Evolutionary conservation across 192 early-diverging fungal genomes (phyloP).

Genomic region (Coemansia sp.): DNA sequence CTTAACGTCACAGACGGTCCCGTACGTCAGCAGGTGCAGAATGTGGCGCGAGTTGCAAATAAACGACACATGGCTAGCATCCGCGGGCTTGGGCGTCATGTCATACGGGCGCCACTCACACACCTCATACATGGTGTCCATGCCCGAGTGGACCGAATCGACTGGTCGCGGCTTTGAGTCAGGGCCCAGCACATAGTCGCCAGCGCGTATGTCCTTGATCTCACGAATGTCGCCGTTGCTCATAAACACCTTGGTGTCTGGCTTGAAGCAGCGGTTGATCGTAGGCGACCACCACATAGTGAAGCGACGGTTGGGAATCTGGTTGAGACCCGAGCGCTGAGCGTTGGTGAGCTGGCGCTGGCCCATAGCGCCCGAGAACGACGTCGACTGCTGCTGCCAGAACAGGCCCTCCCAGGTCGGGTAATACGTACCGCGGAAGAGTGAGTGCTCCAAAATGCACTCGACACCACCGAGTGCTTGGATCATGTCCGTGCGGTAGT

Average conservation of each 20-base stretch:
- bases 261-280: slow-evolving; percentile 73
- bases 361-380: slow-evolving; percentile 84
- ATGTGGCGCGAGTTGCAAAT: slow-evolving; percentile 31
- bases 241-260: slow-evolving; percentile 61
- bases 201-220: slow-evolving; percentile 14
- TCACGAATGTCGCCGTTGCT: slow-evolving; percentile 27
- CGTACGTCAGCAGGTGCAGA: slow-evolving; percentile 20
- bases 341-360: slow-evolving; percentile 99
- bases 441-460: slow-evolving; percentile 96
- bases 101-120: slow-evolving; percentile 2
- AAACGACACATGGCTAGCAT: background rate
- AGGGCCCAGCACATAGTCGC: slow-evolving; percentile 29
- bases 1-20: background rate
- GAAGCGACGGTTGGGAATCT: slow-evolving; percentile 99
- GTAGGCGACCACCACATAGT: slow-evolving; percentile 99
- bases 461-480: slow-evolving; percentile 98
- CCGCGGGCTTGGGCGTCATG: background rate
- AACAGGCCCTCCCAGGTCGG: slow-evolving; percentile 98
- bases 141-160: slow-evolving; percentile 16
- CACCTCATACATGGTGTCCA: slow-evolving; percentile 25
- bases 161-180: slow-evolving; percentile 29
- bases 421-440: slow-evolving; percentile 98
- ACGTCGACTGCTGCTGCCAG: slow-evolving; percentile 81
- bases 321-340: slow-evolving; percentile 95
- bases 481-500: slow-evolving; percentile 99